These are phyloP conservation scores for Alternaria tenuissima DNA, from an alignment of 2,329 filamentous ascomycete genomes.

Conservation along the genomic window DNA sequence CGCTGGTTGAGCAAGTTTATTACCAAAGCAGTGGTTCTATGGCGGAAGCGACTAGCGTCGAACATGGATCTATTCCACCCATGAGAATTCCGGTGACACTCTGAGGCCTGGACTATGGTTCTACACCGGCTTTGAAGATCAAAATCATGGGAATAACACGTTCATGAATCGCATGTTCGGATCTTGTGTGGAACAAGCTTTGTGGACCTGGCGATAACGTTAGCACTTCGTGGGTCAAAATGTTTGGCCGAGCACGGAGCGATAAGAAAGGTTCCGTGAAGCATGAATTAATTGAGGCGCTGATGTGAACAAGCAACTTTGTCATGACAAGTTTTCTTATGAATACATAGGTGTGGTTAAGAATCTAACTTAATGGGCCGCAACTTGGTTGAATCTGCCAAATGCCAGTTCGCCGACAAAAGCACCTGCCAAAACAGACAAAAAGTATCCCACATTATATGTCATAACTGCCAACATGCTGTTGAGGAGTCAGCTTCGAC, in stretches of 20 bases:
- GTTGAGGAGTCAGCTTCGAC: constrained; percentile 29
- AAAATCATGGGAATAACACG: constrained; percentile 6
- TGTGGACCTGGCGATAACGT: neutral
- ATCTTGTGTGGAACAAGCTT: neutral
- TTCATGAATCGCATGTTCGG: neutral
- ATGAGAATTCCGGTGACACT: constrained; percentile 11
- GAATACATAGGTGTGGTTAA: neutral
- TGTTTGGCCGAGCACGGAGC: neutral
- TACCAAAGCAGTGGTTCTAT: constrained; percentile 28
- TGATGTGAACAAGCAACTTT: neutral
- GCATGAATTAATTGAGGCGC: neutral
- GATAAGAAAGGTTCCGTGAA: neutral
- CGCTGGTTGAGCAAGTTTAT: constrained; percentile 44
- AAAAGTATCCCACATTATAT: constrained; percentile 84
- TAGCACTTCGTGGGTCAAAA: neutral
- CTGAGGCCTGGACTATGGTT: neutral
- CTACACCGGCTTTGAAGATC: neutral
- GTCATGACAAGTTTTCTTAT: neutral
- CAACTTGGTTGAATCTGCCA: constrained; percentile 68
- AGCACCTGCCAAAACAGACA: constrained; percentile 77
- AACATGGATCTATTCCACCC: constrained; percentile 26
- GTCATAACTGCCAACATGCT: constrained; percentile 96
- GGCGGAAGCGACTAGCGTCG: constrained; percentile 25
- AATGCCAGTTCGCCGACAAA: constrained; percentile 88
- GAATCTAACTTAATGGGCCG: constrained; percentile 8